Evolutionary conservation across 345 rosid species (phyloP), one percentile per base, ranked within the genome.

Genomic region (Salix viminalis): DNA sequence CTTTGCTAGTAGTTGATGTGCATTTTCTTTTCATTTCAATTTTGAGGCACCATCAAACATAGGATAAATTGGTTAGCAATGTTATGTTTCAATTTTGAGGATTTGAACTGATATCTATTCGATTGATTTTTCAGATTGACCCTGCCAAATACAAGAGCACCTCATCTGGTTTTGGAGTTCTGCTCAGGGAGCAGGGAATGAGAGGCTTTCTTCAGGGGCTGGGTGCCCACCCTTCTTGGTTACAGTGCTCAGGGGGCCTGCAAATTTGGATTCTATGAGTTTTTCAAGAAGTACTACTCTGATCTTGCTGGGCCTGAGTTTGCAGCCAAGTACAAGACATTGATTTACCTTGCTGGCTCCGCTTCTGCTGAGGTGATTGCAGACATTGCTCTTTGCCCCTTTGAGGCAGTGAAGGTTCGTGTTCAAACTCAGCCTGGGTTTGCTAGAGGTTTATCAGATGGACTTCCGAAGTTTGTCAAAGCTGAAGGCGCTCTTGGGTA

Each of bases 361-460:
- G 98, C 97, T 46, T 96, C 99, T 70, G 98, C 98, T 76, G 99
- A 94, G 88, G 77, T 95, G 60, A 93, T 95, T 72, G 98, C 99
- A 12, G 97, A 93, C 84, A 26, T 96, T 54, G 97, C 97, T 0
- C 97, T 96, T 78, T 94, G 99, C 87, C 99, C 98, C 26, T 86
- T 96, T n/a, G 99, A 96, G 86, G 99, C 99, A 56, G 99, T 96
- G 7, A 96, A 96, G 91, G 98, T 96, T 66, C 85, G 98, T 41
- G 98, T 96, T 76, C 98, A 96, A 87, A 96, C 99, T 65, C 99
- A 96, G 87, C 99, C 98, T 77, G 99, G 99, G 39, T 96, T 96
- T 76, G 98, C 99, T 9, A 88, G 97, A 80, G 99, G 99, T 65
- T 30, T 96, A 79, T 61, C 88, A n/a, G 99, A 96, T 88, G 98